Conservation (phyloP, 140 eudicot genomes). For the Stevia rebaudiana region DNA sequence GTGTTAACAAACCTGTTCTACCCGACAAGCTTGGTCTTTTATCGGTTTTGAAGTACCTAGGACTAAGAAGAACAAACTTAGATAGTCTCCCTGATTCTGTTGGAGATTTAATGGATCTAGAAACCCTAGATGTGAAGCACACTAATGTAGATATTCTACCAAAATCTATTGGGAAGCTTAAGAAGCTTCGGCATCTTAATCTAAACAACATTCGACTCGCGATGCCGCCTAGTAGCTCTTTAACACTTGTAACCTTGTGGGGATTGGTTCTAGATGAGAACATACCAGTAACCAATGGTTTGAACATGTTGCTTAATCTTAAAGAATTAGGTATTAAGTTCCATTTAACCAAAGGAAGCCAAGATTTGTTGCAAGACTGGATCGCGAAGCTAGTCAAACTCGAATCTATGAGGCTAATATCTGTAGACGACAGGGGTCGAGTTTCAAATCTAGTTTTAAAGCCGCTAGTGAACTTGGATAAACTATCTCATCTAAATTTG, state of each 20-base stretch:
- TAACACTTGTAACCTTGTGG: slow-evolving; percentile 46
- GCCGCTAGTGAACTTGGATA: slow-evolving; percentile 21
- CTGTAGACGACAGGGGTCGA: slow-evolving; percentile 26
- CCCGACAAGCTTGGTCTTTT: slow-evolving; percentile 51
- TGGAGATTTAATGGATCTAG: slow-evolving; percentile 40
- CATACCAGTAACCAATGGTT: slow-evolving; percentile 13
- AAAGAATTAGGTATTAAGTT: slow-evolving; percentile 46
- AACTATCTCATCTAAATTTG: slow-evolving; percentile 42
- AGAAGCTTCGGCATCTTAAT: slow-evolving; percentile 50
- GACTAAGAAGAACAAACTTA: slow-evolving; percentile 51
- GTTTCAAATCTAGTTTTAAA: slow-evolving; percentile 34
- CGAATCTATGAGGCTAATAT: slow-evolving; percentile 38
- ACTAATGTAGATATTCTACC: slow-evolving; percentile 44
- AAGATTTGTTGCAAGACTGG: slow-evolving; percentile 36
- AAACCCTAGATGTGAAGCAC: slow-evolving; percentile 60
- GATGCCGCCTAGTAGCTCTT: slow-evolving; percentile 18
- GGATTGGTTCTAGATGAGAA: slow-evolving; percentile 46
- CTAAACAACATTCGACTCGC: slow-evolving; percentile 41
- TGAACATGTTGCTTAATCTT: slow-evolving; percentile 31
- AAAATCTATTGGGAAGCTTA: slow-evolving; percentile 49
- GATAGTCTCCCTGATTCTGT: slow-evolving; percentile 51
- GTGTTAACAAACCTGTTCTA: slow-evolving; percentile 47
- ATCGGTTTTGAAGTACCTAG: slow-evolving; percentile 49
- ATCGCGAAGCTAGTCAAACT: slow-evolving; percentile 29
- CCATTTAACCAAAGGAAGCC: slow-evolving; percentile 22